These are phyloP conservation scores for Sechiopsis laciniata DNA, from an alignment of 306 rosid species.

Conservation along the genomic window DNA sequence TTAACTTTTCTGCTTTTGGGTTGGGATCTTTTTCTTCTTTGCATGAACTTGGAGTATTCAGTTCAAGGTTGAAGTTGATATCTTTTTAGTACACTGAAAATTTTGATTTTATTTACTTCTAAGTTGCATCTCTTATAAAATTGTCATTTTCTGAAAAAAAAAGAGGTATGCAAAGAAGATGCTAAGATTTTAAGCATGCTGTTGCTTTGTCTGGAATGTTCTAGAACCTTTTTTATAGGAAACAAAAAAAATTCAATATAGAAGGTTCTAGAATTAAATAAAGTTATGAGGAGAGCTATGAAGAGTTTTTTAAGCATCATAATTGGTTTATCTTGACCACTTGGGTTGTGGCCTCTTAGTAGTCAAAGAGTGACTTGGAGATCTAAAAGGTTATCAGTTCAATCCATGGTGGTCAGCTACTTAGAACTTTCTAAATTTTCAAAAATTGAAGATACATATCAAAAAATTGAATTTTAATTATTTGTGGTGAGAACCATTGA, in stretches of 20 bases:
- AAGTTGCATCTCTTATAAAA: not conserved
- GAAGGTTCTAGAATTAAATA: not conserved
- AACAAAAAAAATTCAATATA: too few relatives aligned
- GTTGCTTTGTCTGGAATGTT: not conserved
- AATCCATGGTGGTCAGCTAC: too few relatives aligned
- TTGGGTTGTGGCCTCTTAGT: too few relatives aligned
- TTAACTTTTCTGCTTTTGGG: conserved; percentile 1
- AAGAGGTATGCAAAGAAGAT: not conserved
- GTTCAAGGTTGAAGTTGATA: not conserved
- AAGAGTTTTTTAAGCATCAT: too few relatives aligned
- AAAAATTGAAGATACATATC: too few relatives aligned
- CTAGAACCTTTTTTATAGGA: not conserved
- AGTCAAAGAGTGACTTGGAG: too few relatives aligned
- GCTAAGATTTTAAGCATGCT: not conserved
- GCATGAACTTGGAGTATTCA: not conserved
- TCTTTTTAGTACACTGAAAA: not conserved
- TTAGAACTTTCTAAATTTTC: too few relatives aligned
- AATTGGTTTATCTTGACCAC: not conserved
- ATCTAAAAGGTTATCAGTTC: too few relatives aligned
- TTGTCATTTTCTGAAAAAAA: not conserved
- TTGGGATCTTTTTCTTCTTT: conserved; percentile 7
- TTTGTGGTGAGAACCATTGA: too few relatives aligned
- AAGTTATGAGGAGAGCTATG: not conserved
- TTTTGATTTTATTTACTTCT: not conserved
- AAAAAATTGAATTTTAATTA: too few relatives aligned